Base-by-base conservation (phyloP, 176 grass and related monocot species). In the Paspalum notatum region DNA sequence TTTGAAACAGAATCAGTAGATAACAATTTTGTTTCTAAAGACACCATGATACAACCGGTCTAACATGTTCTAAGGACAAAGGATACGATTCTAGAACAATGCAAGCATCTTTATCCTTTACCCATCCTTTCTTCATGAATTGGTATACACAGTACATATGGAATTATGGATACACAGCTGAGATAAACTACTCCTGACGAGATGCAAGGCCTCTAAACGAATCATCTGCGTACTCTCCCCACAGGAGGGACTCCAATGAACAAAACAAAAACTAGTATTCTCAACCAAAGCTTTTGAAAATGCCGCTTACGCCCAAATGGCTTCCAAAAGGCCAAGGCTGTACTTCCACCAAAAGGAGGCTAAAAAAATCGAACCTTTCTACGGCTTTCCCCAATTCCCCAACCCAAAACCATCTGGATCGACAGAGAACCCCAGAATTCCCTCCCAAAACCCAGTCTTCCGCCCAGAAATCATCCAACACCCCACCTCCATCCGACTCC, bases 321-420 rank as follows among this genome's bases (percentile, higher is more conserved):
- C 17, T n/a, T 46, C 18, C 65, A 44, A 76, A 83, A 83, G 66
- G 12, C 39, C 27, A 40, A 12, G 22, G 15, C 49, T 48, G 26
- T 27, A 14, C 50, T 42, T 68, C 32, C 44, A 86, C 25, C 26
- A 83, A 77, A 66, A 62, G 46, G 14, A 4, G 4, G 4, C 65
- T n/a, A n/a, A 71, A 73, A 44, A 88, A 72, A 50, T 78, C 27
- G 53, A 5, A 76, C 58, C 21, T 83, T 88, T 88, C 75, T 43
- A 40, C 58, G 41, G 21, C 67, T 78, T 83, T 72, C 74, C 80
- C 74, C 75, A 88, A 83, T 56, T 43, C 49, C 80, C 41, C 69
- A 79, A 88, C 50, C 73, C 67, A n/a, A n/a, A 66, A 61, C 21
- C 54, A 45, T 53, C 11, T 14, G 71, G 6, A 17, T 12, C 41